Evolutionary conservation across 2,329 filamentous ascomycete species (phyloP).

Genomic region (Exserohilum turcica): DNA sequence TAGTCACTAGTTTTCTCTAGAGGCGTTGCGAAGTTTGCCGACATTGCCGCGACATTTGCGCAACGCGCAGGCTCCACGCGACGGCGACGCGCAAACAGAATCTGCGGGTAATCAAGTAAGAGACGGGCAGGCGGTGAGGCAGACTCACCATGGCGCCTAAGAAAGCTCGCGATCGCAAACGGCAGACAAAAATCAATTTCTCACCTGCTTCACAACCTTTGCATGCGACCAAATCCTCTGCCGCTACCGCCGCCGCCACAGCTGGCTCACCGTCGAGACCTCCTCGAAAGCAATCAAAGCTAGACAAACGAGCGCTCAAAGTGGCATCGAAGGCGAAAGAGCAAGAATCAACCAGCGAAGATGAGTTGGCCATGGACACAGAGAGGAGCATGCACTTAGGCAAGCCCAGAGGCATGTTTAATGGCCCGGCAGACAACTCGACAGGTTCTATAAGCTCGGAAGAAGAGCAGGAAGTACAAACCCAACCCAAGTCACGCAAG

Average conservation of each 20-base stretch:
- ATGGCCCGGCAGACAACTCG: conserved; percentile 24
- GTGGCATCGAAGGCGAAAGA: conserved; percentile 17
- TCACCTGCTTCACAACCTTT: conserved; percentile 50
- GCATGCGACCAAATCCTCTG: conserved; percentile 28
- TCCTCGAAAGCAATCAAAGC: conserved; percentile 11
- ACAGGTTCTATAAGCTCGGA: conserved; percentile 17
- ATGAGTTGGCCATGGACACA: conserved; percentile 26
- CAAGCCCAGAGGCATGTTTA: conserved; percentile 34
- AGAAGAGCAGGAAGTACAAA: conserved; percentile 13
- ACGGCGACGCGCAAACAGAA: conserved; percentile 3
- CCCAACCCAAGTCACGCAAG: conserved; percentile 19
- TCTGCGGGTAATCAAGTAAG: background rate
- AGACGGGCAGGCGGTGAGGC: conserved; percentile 3
- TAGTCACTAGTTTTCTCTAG: background rate
- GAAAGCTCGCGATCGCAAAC: conserved; percentile 31
- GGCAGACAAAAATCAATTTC: conserved; percentile 53
- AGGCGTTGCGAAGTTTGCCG: background rate
- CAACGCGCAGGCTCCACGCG: conserved; percentile 10
- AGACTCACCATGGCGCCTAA: conserved; percentile 32
- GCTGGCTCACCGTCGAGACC: conserved; percentile 8
- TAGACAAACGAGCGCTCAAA: conserved; percentile 26
- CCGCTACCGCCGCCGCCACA: conserved; percentile 4
- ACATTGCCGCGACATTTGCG: background rate
- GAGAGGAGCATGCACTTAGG: conserved; percentile 25
- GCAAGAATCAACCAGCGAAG: conserved; percentile 31